Evolutionary conservation across 163 green algal genomes (phyloP), one percentile per base, ranked within the genome.

Genomic region (Trebouxiophyceae sp.): DNA sequence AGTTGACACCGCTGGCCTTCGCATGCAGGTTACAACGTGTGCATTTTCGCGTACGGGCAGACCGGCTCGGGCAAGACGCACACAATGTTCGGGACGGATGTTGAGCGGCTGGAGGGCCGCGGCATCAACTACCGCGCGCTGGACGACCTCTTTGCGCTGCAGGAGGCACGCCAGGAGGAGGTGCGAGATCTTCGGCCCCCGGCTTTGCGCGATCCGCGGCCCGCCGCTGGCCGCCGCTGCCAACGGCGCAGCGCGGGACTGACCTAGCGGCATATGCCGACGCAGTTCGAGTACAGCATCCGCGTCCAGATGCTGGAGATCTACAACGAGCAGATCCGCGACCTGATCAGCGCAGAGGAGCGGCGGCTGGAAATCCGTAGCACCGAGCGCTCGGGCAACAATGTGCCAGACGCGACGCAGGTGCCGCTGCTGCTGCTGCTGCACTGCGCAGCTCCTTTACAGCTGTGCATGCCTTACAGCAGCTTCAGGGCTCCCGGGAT

Each of bases 11-110:
- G n/a, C n/a, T n/a, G n/a, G n/a, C n/a, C n/a, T n/a, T n/a, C n/a
- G n/a, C n/a, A n/a, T 81, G 76, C 77, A 94, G 87, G 89, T 26
- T 97, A 89, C 83, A 95, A 95, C 68, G 90, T 97, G 27, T 97
- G 91, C 81, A 96, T 97, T 64, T 97, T 97, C 81, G 90, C 90
- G 2, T 97, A 97, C 58, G 89, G 89, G 24, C 90, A 97, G 74
- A 97, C 90, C 1, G 90, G 90, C 58, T 86, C 68, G 24, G 90
- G 91, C 33, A 97, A 96, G 75, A 97, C 91, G 2, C 89, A 96
- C 77, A 97, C 91, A 28, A 96, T 97, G 90, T 82, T 73, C 26
- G 90, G 90, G 65, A 89, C 77, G 23, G 61, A 89, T 32, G 66
- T 83, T n/a, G 67, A 76, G 22, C 31, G 83, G 26, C 65, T 71